A percentile compares a stretch with the other conserved stretches of the same genome.
Evolutionary conservation across 345 rosid species (phyloP).

Genomic region (Mallotus nudiflorus): DNA sequence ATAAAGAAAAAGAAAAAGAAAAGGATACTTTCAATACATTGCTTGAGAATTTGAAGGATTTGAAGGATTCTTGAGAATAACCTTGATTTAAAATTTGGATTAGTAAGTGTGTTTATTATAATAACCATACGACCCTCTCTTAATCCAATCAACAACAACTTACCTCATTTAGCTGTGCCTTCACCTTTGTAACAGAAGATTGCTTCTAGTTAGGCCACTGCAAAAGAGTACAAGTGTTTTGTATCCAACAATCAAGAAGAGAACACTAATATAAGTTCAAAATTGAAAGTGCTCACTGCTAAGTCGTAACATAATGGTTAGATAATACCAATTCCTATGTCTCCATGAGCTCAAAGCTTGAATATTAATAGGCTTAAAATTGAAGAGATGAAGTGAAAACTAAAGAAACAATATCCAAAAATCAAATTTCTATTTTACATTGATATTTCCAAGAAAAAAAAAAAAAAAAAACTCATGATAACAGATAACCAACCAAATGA

Average conservation of each 20-base stretch:
- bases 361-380: not conserved
- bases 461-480: not conserved
- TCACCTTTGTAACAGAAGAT: conserved; percentile 36
- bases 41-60: no score
- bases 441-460: not conserved
- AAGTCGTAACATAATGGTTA: not conserved
- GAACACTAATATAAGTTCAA: not conserved
- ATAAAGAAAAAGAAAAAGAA: no score
- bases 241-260: not conserved
- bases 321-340: not conserved
- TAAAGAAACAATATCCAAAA: no score
- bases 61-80: conserved; percentile 45
- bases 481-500: not conserved
- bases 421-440: not conserved
- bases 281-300: not conserved
- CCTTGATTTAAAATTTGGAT: conserved; percentile 37
- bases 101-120: not conserved
- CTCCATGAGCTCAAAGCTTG: not conserved
- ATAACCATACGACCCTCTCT: not conserved
- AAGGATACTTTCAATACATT: no score
- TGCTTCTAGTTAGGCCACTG: conserved; percentile 50
- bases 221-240: not conserved
- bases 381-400: not conserved
- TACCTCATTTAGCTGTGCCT: conserved; percentile 68
- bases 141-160: conserved; percentile 15